These are phyloP conservation scores for Cardiosporidium cionae DNA, from an alignment of 169 alveolate species.

Conservation along the genomic window DNA sequence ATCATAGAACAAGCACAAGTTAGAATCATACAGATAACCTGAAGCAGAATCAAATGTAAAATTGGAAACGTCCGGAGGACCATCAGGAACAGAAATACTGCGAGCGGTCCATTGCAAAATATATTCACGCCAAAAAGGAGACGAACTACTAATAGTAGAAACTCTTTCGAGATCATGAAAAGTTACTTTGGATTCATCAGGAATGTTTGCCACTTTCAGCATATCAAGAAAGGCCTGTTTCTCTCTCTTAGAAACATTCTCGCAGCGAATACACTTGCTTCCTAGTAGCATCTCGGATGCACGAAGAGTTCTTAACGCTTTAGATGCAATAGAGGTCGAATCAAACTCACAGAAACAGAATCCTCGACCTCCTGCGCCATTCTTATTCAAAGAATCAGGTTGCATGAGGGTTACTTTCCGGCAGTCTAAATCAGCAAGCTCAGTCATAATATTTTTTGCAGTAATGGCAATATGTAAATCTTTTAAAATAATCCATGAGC, in stretches of 20 bases:
- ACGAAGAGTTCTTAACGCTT: not conserved
- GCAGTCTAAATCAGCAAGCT: no score
- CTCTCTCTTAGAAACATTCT: not conserved
- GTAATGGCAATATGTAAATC: no score
- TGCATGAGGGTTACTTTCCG: no score
- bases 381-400: no score
- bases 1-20: conserved; percentile 1
- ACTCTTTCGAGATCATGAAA: not conserved
- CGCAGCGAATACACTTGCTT: not conserved
- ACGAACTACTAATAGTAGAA: not conserved
- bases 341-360: not conserved
- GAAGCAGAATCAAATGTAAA: not conserved
- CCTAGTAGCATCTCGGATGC: not conserved
- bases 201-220: not conserved
- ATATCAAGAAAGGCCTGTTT: not conserved
- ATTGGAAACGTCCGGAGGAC: not conserved
- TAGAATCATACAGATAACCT: conserved; percentile 9
- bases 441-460: no score
- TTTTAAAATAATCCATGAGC: not conserved
- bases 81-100: not conserved
- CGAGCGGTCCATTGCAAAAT: conserved; percentile 15
- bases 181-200: not conserved
- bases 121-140: not conserved
- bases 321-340: not conserved
- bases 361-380: no score